Evolutionary conservation across 768 basidiomycete species (phyloP).

Genomic region (Boletus sp.): DNA sequence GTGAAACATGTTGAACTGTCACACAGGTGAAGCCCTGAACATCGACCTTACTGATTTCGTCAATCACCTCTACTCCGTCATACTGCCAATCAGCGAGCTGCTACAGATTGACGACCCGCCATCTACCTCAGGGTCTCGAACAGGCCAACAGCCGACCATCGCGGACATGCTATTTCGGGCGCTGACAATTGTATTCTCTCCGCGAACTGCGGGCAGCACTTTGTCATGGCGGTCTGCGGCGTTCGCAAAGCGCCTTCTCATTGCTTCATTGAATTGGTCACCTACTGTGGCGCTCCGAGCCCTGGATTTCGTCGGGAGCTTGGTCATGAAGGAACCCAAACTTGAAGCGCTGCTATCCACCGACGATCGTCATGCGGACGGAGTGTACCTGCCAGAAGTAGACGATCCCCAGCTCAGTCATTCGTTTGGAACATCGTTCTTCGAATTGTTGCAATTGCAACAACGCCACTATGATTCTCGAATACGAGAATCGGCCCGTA

Average conservation of each 20-base stretch:
- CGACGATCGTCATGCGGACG: constrained; percentile 82
- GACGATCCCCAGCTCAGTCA: constrained; percentile 86
- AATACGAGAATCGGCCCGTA: constrained; percentile 66
- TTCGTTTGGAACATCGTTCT: constrained; percentile 83
- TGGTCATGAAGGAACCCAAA: constrained; percentile 76
- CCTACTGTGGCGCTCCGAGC: constrained; percentile 60
- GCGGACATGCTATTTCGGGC: constrained; percentile 85
- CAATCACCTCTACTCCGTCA: constrained; percentile 76
- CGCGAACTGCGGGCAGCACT: constrained; percentile 54
- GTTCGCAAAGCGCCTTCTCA: constrained; percentile 90
- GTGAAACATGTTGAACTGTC: constrained; percentile 1
- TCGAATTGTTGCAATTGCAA: constrained; percentile 72
- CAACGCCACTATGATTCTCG: constrained; percentile 61
- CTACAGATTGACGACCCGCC: constrained; percentile 60
- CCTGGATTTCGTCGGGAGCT: constrained; percentile 67
- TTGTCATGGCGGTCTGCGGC: constrained; percentile 82
- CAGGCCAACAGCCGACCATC: constrained; percentile 35
- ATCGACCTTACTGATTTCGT: constrained; percentile 93
- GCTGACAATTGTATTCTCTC: constrained; percentile 77
- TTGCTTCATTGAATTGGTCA: constrained; percentile 80
- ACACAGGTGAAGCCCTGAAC: constrained; percentile 89
- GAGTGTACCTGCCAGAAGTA: constrained; percentile 79
- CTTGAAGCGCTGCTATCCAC: constrained; percentile 84
- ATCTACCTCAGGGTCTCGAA: constrained; percentile 25
- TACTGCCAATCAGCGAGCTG: constrained; percentile 70